Base-by-base conservation (phyloP, 2,329 filamentous ascomycete genomes). In the Phyllosticta citriasiana region DNA sequence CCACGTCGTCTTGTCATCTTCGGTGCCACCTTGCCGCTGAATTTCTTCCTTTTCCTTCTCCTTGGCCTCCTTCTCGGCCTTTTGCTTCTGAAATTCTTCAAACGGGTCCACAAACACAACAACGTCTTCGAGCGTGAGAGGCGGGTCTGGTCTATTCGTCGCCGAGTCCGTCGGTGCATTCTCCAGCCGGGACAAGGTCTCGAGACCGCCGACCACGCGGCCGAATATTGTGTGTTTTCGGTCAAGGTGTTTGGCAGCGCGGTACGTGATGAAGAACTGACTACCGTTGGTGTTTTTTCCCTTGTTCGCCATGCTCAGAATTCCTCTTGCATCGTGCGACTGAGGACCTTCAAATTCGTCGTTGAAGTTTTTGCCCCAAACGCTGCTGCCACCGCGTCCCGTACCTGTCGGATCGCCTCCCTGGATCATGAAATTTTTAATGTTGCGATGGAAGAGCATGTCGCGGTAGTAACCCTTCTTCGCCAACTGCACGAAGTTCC, bases 171-270 rank as follows among this genome's bases (percentile, higher is more conserved):
- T 78, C 0, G 94, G 94, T 16, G 87, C 84, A 10, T 83, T 82
- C 75, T 99, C 94, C 76, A 99, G 85, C 62, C 84, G 83, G 64
- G 82, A 80, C 14, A 99, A 78, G 0, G 87, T 83, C 53, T 88
- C 84, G 60, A 86, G 69, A 0, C 88, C 93, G 27, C 88, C 89
- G 1, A 95, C 88, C 0, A 97, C 85, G 47, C 86, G 85, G 2
- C 88, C 94, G 69, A 99, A 99, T 51, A 99, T 89, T n/a, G 94
- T 97, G 75, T 99, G 94, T 71, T 99, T 99, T 63, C 87, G 83
- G 74, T 99, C 91, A 0, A 99, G 82, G 76, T 99, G 94, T 65
- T 88, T 86, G 0, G 87, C 84, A 0, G 88, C 80, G 57, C 90
- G 87, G 74, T 99, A 99, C 0, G 88, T 89, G 70, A 99, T 88